Conservation (phyloP, 2,329 filamentous ascomycete genomes). For the Cladobotryum mycophilum region DNA sequence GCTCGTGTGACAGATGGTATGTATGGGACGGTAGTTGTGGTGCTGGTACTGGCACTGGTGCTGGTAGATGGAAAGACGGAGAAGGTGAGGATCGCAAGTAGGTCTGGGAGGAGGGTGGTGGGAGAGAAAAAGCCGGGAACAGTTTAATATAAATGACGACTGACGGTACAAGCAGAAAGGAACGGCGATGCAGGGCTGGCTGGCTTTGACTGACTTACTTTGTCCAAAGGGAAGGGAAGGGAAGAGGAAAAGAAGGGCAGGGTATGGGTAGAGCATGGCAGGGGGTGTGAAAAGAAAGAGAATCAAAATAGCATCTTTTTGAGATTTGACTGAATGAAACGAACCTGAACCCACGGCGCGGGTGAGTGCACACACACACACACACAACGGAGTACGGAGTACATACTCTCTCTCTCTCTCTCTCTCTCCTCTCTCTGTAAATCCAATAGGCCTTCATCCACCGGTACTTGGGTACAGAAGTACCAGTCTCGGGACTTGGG, state of each 20-base stretch:
- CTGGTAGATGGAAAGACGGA: slow-evolving; percentile 7
- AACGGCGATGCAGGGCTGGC: slow-evolving; percentile 3
- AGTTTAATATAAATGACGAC: slow-evolving; percentile 8
- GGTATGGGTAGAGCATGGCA: too few relatives aligned
- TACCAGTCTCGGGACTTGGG: slow-evolving; percentile 8
- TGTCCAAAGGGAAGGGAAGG: too few relatives aligned
- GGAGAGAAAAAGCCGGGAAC: not conserved
- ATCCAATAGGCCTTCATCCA: not conserved
- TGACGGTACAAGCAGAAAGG: not conserved
- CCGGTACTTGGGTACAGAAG: slow-evolving; percentile 6
- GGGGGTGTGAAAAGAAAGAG: slow-evolving; percentile 9
- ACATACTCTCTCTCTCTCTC: too few relatives aligned
- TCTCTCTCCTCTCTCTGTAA: too few relatives aligned
- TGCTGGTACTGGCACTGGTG: not conserved
- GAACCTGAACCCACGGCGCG: slow-evolving; percentile 10
- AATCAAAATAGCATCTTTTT: slow-evolving; percentile 12
- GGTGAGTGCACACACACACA: not conserved
- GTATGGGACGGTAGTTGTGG: not conserved
- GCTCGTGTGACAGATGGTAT: not conserved
- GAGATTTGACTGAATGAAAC: slow-evolving; percentile 14
- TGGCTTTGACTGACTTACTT: too few relatives aligned
- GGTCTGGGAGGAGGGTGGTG: slow-evolving; percentile 19
- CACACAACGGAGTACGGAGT: too few relatives aligned
- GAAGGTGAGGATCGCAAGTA: slow-evolving; percentile 20
- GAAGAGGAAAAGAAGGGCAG: too few relatives aligned